Conservation (phyloP, 2,329 filamentous ascomycete species). For the Orbilia ellipsospora region DNA sequence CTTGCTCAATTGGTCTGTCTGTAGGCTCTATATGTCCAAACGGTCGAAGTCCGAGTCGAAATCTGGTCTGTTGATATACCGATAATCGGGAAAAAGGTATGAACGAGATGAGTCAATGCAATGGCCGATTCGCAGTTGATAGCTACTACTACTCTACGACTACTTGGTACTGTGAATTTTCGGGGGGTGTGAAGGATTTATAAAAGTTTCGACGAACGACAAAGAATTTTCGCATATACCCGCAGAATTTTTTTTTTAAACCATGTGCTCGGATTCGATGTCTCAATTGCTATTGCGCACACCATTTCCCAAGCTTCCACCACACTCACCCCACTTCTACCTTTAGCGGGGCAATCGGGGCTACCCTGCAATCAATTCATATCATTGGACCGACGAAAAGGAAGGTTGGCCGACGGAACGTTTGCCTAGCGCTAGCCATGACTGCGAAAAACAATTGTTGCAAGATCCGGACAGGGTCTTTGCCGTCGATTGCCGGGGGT, state of each 20-base stretch:
- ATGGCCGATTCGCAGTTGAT: constrained; percentile 35
- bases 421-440: constrained; percentile 34
- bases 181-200: constrained; percentile 32
- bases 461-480: constrained; percentile 40
- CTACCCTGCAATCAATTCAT: neutral
- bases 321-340: constrained; percentile 10
- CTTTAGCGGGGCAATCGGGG: constrained; percentile 23
- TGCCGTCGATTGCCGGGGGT: constrained; percentile 52
- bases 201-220: constrained; percentile 5
- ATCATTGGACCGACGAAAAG: neutral
- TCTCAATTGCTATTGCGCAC: constrained; percentile 47
- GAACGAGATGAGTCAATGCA: constrained; percentile 25
- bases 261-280: constrained; percentile 28
- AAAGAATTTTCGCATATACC: constrained; percentile 35
- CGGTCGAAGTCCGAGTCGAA: neutral
- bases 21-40: neutral
- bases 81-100: constrained; percentile 3
- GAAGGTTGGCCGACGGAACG: constrained; percentile 10
- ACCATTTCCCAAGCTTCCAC: neutral
- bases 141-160: no score
- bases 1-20: neutral
- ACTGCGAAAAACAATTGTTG: no score
- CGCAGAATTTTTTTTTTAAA: constrained; percentile 25
- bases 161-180: no score
- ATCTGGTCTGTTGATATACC: neutral